These are phyloP conservation scores for Ascomycota sp. DNA, from an alignment of 2,329 filamentous ascomycete genomes.

Conservation along the genomic window DNA sequence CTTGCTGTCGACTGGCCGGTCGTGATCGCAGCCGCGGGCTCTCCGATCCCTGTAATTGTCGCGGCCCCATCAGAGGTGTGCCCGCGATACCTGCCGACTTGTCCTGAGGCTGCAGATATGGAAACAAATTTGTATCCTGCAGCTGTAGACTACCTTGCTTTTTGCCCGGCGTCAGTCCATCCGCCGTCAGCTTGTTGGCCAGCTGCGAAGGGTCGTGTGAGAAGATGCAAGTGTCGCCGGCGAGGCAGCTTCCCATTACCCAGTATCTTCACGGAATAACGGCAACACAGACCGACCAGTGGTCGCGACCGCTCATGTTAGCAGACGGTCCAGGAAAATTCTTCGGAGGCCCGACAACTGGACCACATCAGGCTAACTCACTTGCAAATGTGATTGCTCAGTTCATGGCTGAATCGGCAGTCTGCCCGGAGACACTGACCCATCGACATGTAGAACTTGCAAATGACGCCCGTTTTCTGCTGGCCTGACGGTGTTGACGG, in stretches of 20 bases:
- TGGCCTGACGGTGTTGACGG: conserved; percentile 59
- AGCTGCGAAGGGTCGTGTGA: conserved; percentile 85
- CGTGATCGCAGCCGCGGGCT: conserved; percentile 57
- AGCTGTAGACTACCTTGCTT: conserved; percentile 53
- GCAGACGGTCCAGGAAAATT: too few species aligned
- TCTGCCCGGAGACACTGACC: conserved; percentile 92
- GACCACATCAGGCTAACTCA: conserved; percentile 29
- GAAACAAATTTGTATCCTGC: conserved; percentile 71
- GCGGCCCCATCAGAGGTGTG: conserved; percentile 51
- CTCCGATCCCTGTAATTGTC: conserved; percentile 38
- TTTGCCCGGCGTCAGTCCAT: conserved; percentile 42
- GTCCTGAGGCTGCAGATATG: conserved; percentile 44
- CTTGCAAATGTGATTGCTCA: conserved; percentile 96
- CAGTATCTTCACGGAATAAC: conserved; percentile 47
- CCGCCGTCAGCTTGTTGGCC: conserved; percentile 60
- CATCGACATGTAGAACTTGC: conserved; percentile 90
- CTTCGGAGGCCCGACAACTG: too few species aligned
- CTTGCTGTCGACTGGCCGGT: conserved; percentile 57
- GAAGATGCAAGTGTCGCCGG: conserved; percentile 86
- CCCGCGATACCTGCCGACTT: conserved; percentile 37
- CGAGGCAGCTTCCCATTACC: conserved; percentile 87
- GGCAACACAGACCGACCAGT: background rate
- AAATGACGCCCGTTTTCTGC: conserved; percentile 72
- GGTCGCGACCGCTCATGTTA: too few species aligned
- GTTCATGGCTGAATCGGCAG: conserved; percentile 90